Conservation (phyloP, 768 basidiomycete genomes). For the Leccinum arenicola region DNA sequence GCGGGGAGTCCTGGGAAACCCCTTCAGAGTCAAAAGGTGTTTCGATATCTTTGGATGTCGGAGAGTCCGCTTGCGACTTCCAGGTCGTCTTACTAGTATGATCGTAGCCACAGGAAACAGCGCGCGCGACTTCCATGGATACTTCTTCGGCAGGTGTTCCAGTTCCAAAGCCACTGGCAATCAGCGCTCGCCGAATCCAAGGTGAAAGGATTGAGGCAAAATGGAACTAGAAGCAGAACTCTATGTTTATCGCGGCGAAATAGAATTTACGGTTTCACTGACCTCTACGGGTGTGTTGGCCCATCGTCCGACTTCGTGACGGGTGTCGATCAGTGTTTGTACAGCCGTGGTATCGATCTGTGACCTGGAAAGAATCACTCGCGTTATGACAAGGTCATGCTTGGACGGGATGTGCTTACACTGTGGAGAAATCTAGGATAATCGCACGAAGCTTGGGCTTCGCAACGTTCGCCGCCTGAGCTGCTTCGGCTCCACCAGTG, state of each 20-base stretch:
- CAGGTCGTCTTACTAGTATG: neutral
- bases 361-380: neutral
- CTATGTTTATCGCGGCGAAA: neutral
- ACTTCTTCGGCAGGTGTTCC: neutral
- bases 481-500: neutral
- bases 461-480: neutral
- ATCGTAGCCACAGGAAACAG: neutral
- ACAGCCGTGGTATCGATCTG: neutral
- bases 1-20: neutral
- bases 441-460: neutral
- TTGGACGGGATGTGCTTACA: neutral
- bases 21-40: neutral
- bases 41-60: neutral
- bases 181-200: neutral
- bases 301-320: neutral
- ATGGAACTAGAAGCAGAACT: neutral
- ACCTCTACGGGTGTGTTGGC: neutral
- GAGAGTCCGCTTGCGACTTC: neutral
- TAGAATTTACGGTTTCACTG: neutral
- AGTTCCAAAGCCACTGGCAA: neutral
- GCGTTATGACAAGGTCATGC: neutral
- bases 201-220: neutral
- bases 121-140: neutral
- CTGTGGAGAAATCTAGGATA: neutral
- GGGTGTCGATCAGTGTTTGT: neutral